Percentiles rank a stretch among this genome's conserved stretches.
Conservation (phyloP, 2,329 filamentous ascomycete genomes). For the Pestalotiopsis sp. region DNA sequence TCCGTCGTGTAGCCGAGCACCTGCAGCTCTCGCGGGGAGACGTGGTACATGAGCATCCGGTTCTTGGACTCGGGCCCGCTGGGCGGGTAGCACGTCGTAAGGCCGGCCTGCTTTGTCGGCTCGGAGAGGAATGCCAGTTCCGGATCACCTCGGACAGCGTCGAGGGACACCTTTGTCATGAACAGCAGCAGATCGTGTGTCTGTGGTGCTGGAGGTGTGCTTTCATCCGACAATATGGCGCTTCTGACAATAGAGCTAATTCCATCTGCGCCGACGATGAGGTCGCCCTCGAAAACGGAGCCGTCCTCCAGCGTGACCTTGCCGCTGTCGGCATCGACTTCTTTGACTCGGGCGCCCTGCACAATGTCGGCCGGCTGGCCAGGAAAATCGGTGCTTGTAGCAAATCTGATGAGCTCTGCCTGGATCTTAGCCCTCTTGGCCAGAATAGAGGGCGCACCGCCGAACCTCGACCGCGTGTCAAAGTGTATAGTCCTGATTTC, state of each 20-base stretch:
- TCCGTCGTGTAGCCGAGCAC: constrained; percentile 22
- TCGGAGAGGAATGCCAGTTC: constrained; percentile 19
- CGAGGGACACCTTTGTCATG: constrained; percentile 20
- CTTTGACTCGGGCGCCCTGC: neutral
- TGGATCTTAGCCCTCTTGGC: constrained; percentile 21
- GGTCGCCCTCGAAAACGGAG: neutral
- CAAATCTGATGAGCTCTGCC: constrained; percentile 21
- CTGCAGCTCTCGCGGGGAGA: constrained; percentile 19
- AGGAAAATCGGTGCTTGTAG: constrained; percentile 12
- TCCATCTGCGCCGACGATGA: constrained; percentile 9
- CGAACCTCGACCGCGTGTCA: constrained; percentile 20
- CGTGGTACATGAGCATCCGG: constrained; percentile 21
- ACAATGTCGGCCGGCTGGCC: constrained; percentile 6
- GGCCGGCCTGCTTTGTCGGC: constrained; percentile 18
- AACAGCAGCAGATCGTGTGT: constrained; percentile 13
- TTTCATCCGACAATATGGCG: neutral
- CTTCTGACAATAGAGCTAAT: constrained; percentile 7
- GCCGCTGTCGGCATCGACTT: neutral
- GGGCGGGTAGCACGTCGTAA: constrained; percentile 14
- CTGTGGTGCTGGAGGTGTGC: neutral
- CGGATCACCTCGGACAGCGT: constrained; percentile 17
- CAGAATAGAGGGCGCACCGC: constrained; percentile 19
- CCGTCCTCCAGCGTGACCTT: neutral
- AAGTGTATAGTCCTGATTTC: constrained; percentile 21
- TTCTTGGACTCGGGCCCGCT: constrained; percentile 15